phyloP scores from a whole-genome alignment of 1,139 yeast genomes.

The Hansenula sp. region DNA sequence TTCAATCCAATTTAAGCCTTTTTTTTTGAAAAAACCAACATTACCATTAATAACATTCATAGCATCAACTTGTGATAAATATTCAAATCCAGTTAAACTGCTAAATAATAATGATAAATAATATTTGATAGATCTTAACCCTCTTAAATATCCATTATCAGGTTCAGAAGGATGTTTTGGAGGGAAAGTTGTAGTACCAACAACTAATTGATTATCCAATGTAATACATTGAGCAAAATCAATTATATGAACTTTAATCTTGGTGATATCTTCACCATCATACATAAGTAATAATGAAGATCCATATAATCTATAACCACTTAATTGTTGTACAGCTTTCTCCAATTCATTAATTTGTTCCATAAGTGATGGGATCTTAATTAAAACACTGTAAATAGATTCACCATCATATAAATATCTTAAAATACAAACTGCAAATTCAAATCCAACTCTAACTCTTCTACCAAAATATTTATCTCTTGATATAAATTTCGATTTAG shows the following conservation, averaged over 20 bases:
- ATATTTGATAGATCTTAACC: slow-evolving; percentile 59
- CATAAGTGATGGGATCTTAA: slow-evolving; percentile 65
- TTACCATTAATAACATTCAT: slow-evolving; percentile 26
- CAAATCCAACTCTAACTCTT: slow-evolving; percentile 63
- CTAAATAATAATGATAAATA: slow-evolving; percentile 57
- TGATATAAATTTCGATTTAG: slow-evolving; percentile 45
- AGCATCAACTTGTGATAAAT: slow-evolving; percentile 24
- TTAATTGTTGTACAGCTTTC: slow-evolving; percentile 47
- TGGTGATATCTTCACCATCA: slow-evolving; percentile 49
- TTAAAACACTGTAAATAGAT: slow-evolving; percentile 51
- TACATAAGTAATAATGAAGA: slow-evolving; percentile 85
- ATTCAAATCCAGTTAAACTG: slow-evolving; percentile 35
- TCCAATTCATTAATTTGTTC: slow-evolving; percentile 56
- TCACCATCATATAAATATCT: slow-evolving; percentile 79
- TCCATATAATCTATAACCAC: slow-evolving; percentile 90
- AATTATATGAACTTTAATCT: slow-evolving; percentile 63
- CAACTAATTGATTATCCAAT: slow-evolving; percentile 41
- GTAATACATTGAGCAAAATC: slow-evolving; percentile 96
- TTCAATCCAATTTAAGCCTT: slow-evolving; percentile 45
- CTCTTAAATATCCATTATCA: slow-evolving; percentile 84
- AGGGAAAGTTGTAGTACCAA: slow-evolving; percentile 42
- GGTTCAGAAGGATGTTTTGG: slow-evolving; percentile 61
- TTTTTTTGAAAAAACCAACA: slow-evolving; percentile 21
- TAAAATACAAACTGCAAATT: slow-evolving; percentile 69
- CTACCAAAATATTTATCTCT: slow-evolving; percentile 94